Percentiles rank a stretch among this genome's conserved stretches.
phyloP scores from a whole-genome alignment of 106 monocot genomes.

The Dendrobium catenatum region DNA sequence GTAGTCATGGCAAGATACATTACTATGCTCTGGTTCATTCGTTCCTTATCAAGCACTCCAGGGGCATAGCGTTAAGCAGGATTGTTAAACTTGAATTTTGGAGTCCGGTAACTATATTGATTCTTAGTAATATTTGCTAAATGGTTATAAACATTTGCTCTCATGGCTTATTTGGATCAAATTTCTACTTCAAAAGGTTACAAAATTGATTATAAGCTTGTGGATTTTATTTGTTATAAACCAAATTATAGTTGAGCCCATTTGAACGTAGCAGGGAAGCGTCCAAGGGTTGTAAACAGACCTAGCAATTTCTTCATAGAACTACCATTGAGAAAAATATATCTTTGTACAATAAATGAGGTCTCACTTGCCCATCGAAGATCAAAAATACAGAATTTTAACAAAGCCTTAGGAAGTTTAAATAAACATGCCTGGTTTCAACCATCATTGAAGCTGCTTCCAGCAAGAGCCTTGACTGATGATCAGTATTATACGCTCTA shows the following conservation, averaged over 20 bases:
- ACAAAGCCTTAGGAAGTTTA: neutral
- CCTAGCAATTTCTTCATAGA: neutral
- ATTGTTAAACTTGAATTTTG: no score
- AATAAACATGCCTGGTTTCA: conserved; percentile 61
- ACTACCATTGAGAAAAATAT: neutral
- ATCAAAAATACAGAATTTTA: neutral
- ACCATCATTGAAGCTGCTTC: conserved; percentile 99
- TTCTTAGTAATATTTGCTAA: neutral
- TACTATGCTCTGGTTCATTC: no score
- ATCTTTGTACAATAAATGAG: neutral
- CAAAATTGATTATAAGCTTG: neutral
- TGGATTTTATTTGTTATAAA: neutral
- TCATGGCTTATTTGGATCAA: neutral
- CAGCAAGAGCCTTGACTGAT: conserved; percentile 88
- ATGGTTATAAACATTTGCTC: neutral
- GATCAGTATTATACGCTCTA: conserved; percentile 97
- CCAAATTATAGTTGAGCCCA: neutral
- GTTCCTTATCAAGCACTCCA: no score
- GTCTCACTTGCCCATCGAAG: neutral
- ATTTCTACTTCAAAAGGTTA: neutral
- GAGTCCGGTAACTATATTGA: neutral
- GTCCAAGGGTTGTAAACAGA: neutral
- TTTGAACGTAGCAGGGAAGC: neutral
- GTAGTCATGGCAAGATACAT: no score
- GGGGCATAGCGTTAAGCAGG: no score